Conservation (phyloP, 2,329 filamentous ascomycete genomes). For the Epichloe aotearoae region DNA sequence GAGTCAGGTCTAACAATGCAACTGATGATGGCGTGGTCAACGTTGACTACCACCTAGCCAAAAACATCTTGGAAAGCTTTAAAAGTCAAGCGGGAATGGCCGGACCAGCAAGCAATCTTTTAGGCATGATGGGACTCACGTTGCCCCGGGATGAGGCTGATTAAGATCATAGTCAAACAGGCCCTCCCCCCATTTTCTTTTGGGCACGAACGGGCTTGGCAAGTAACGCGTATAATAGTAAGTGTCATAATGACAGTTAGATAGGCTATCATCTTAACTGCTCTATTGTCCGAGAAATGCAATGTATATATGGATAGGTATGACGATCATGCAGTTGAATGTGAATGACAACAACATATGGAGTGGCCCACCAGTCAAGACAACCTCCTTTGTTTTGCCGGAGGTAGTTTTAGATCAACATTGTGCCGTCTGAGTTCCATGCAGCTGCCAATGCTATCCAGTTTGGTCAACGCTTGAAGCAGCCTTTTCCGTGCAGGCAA, state of each 20-base stretch:
- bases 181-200: neutral
- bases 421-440: conserved; percentile 17
- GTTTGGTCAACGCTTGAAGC: conserved; percentile 29
- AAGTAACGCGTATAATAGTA: too few species aligned
- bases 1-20: conserved; percentile 28
- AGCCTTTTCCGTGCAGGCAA: conserved; percentile 39
- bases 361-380: neutral
- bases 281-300: neutral
- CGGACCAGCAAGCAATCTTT: conserved; percentile 76
- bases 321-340: neutral
- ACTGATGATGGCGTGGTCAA: conserved; percentile 49
- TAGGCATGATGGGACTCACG: conserved; percentile 72
- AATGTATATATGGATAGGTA: neutral
- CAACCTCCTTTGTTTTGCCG: conserved; percentile 30
- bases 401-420: conserved; percentile 28
- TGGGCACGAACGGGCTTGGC: neutral
- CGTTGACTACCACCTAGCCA: conserved; percentile 76
- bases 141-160: conserved; percentile 68
- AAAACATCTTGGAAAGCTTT: conserved; percentile 85
- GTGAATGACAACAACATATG: neutral
- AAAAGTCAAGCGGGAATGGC: conserved; percentile 77
- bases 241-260: too few species aligned
- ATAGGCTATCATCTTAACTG: too few species aligned
- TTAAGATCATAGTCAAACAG: conserved; percentile 3
- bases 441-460: conserved; percentile 28